Evolutionary conservation across 805 yeast genomes (phyloP).

Genomic region (Pichia cephalocereana): DNA sequence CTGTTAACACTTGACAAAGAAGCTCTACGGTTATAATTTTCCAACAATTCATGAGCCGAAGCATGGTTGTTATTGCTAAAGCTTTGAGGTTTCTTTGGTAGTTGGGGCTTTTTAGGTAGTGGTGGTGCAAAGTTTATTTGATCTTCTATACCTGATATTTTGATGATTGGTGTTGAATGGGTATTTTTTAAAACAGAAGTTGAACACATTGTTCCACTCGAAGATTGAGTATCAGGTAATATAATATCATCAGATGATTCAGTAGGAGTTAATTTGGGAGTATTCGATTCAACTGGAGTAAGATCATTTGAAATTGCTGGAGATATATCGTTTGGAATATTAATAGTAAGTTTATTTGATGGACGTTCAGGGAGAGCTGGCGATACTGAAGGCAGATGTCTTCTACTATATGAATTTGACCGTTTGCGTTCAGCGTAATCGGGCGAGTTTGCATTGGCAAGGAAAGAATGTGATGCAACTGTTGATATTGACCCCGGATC

Average conservation of each 20-base stretch:
- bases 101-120: slow-evolving; percentile 2
- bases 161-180: slow-evolving; percentile 1
- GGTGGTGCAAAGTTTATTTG: neutral
- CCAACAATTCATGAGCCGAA: slow-evolving; percentile 4
- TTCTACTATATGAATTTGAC: neutral
- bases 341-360: neutral
- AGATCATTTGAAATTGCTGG: neutral
- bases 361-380: neutral
- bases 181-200: neutral
- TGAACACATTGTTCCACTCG: no score
- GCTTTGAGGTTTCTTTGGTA: slow-evolving; percentile 3
- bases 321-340: neutral
- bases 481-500: slow-evolving; percentile 6
- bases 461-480: neutral
- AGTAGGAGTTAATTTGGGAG: neutral
- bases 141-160: neutral
- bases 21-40: slow-evolving; percentile 1
- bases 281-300: neutral
- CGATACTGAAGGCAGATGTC: neutral
- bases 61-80: neutral
- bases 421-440: neutral
- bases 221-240: neutral
- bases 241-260: neutral
- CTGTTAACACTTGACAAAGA: neutral
- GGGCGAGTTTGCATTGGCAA: no score